A percentile compares a stretch with the other conserved stretches of the same genome.
Evolutionary conservation across 139 green algal species (phyloP).

Genomic region (Desmodesmus armatus): DNA sequence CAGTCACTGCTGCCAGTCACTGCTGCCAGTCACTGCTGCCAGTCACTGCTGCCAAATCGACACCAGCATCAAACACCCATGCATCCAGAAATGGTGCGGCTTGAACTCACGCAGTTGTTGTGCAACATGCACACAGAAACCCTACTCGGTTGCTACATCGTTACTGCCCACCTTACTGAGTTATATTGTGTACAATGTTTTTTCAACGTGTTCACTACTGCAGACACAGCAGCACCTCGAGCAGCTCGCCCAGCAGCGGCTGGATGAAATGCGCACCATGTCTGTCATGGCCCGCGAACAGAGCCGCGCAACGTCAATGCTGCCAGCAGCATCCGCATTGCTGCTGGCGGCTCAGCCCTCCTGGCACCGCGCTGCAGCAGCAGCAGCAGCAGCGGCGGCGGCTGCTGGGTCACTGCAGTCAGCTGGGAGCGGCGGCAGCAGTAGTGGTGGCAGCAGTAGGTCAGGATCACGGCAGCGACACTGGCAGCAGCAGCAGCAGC

Average conservation of each 20-base stretch:
- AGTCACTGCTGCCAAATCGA: too few species aligned
- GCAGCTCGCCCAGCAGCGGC: constrained; percentile 17
- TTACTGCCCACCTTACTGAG: too few species aligned
- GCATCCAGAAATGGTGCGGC: too few species aligned
- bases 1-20: too few species aligned
- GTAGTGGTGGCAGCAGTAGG: background rate
- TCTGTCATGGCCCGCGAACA: background rate
- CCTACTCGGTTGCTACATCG: too few species aligned
- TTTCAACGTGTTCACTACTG: too few species aligned
- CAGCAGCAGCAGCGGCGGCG: background rate
- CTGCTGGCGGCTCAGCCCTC: background rate
- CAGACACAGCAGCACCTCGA: constrained; percentile 16
- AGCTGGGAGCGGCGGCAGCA: background rate
- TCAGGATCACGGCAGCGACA: background rate
- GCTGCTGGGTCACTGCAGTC: constrained; percentile 1
- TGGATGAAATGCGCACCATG: background rate
- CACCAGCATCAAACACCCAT: too few species aligned
- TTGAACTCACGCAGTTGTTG: too few species aligned
- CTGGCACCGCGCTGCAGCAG: background rate
- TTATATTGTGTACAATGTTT: too few species aligned
- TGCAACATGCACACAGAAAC: too few species aligned
- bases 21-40: too few species aligned
- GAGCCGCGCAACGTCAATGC: background rate
- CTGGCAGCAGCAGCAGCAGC: constrained; percentile 21
- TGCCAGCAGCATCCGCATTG: background rate